phyloP scores from a whole-genome alignment of 805 yeast genomes.

The Candida tallmaniae region DNA sequence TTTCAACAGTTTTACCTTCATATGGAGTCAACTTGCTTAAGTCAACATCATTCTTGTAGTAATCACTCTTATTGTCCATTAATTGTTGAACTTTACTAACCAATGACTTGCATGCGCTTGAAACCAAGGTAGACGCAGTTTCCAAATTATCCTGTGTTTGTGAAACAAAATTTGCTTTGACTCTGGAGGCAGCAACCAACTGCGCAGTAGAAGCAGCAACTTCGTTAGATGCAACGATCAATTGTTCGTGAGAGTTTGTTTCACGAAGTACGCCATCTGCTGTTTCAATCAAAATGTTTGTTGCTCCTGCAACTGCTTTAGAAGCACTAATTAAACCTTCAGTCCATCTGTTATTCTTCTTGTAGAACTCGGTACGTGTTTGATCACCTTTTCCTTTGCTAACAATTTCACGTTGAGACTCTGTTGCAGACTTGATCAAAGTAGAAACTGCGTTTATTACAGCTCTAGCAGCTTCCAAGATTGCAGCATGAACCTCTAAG shows the following conservation, averaged over 20 bases:
- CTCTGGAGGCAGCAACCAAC: constrained; percentile 86
- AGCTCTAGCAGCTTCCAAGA: constrained; percentile 72
- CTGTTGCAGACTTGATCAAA: constrained; percentile 71
- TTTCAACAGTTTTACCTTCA: constrained; percentile 79
- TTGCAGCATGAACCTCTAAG: constrained; percentile 68
- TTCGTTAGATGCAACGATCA: constrained; percentile 86
- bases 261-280: constrained; percentile 77
- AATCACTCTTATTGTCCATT: constrained; percentile 34
- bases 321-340: constrained; percentile 91
- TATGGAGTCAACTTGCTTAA: constrained; percentile 65
- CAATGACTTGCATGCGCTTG: constrained; percentile 68
- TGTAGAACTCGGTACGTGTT: constrained; percentile 70
- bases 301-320: constrained; percentile 77
- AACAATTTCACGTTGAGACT: constrained; percentile 78
- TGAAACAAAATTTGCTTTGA: constrained; percentile 73
- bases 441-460: constrained; percentile 73
- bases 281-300: constrained; percentile 75
- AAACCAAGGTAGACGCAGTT: constrained; percentile 61
- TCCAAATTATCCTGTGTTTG: constrained; percentile 74
- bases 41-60: constrained; percentile 45
- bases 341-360: constrained; percentile 87
- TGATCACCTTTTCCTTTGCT: constrained; percentile 62
- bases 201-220: constrained; percentile 92
- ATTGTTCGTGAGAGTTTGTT: constrained; percentile 68
- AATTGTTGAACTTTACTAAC: constrained; percentile 67